These are phyloP conservation scores for Arthrobotrys entomopaga DNA, from an alignment of 2,329 filamentous ascomycete genomes.

Conservation along the genomic window DNA sequence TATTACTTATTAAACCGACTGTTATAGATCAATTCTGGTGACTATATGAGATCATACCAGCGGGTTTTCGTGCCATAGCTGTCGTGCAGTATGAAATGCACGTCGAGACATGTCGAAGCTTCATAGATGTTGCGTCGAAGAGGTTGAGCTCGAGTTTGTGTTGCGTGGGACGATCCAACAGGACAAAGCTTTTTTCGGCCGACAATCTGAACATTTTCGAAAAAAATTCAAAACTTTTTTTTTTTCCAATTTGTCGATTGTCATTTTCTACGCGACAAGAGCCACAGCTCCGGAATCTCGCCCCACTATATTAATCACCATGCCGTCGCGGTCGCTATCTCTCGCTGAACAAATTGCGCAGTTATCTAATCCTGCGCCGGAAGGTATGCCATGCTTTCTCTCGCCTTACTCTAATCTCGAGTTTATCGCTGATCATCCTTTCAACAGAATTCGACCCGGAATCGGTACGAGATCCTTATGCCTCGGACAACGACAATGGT, in stretches of 20 bases:
- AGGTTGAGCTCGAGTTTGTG: conserved; percentile 23
- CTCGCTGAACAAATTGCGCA: conserved; percentile 57
- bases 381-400: conserved; percentile 54
- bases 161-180: conserved; percentile 48
- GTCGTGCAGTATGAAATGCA: conserved; percentile 54
- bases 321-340: conserved; percentile 56
- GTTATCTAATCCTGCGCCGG: conserved; percentile 58
- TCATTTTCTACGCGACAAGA: conserved; percentile 20
- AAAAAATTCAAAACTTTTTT: conserved; percentile 47
- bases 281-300: neutral
- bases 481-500: conserved; percentile 68
- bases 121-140: neutral
- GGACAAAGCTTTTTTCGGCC: conserved; percentile 54
- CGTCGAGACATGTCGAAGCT: conserved; percentile 60
- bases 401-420: conserved; percentile 37
- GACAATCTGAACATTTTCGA: conserved; percentile 44
- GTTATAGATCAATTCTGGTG: neutral
- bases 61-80: conserved; percentile 53
- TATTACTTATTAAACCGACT: conserved; percentile 19
- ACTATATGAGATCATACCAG: conserved; percentile 17
- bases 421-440: conserved; percentile 28
- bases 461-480: conserved; percentile 69
- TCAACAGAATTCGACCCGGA: conserved; percentile 63
- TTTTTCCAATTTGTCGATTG: neutral
- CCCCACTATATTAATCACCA: conserved; percentile 23